Base-by-base conservation (phyloP, 306 rosid genomes). In the Lithocarpus polystachyus region DNA sequence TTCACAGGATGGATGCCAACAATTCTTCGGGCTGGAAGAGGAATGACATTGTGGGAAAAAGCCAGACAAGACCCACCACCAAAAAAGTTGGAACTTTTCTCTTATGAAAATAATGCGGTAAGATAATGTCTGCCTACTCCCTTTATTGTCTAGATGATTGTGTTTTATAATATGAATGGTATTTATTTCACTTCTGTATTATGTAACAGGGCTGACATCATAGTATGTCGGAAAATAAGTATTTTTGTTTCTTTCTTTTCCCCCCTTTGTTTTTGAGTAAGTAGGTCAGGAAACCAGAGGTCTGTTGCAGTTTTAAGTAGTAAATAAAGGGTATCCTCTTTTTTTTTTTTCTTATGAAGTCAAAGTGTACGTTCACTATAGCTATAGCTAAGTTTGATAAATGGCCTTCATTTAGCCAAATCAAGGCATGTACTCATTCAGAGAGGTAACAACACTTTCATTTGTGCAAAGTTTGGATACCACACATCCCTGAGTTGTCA, bases 1-100 rank as follows among this genome's bases (percentile, higher is more conserved):
- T 72, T 94, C 77, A 90, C 98, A 52, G 97, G 98, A 79, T 94
- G 98, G 98, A 74, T 94, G 88, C 98, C 98, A 10, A 92, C 96
- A 37, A 48, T 94, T 83, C 82, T 94, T 28, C 84, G 97, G 81
- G 96, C 96, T 15, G 98, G 98, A 19, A 89, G 98, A 86, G 97
- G 98, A 84, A 88, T 94, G 98, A 82, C 97, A 37, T 82, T 89
- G 40, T 94, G 97, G 97, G 93, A 86, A 77, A 72, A 84, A 79
- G 89, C 92, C 12, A 83, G 60, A 19, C 79, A 72, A 75, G 91
- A 89, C 53, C 77, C 89, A 77, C 94, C 96, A 64, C 90, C 92
- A 51, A 80, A 80, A 77, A 92, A 75, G 85, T 77, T 94, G 85
- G 92, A 90, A 85, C 96, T 92, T 83, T 94, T 87, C 92, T 94